phyloP scores from a whole-genome alignment of 116 monocot genomes.

The Iris pallida region DNA sequence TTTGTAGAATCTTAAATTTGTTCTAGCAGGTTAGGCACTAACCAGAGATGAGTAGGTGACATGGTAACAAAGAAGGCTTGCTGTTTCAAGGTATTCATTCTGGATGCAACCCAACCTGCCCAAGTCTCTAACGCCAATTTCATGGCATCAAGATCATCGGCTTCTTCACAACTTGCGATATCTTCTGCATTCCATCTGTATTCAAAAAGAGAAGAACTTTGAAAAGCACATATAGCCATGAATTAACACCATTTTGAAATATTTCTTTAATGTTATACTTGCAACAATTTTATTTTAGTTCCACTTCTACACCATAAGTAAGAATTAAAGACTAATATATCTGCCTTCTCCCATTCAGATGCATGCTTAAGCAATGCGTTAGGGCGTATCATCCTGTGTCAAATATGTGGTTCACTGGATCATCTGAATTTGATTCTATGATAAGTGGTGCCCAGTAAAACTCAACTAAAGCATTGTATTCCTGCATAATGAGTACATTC shows the following conservation, averaged over 20 bases:
- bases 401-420: slow-evolving; percentile 85
- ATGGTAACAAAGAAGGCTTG: slow-evolving; percentile 81
- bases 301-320: slow-evolving; percentile 97
- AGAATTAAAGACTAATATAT: slow-evolving; percentile 81
- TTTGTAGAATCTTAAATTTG: too few relatives aligned
- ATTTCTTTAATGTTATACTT: slow-evolving; percentile 13
- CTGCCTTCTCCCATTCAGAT: slow-evolving; percentile 68
- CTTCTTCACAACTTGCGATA: slow-evolving; percentile 49
- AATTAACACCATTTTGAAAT: not conserved
- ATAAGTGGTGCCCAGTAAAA: slow-evolving; percentile 96
- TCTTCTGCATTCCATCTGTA: slow-evolving; percentile 37
- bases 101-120: slow-evolving; percentile 70
- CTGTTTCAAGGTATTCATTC: slow-evolving; percentile 36
- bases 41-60: slow-evolving; percentile 95
- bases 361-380: slow-evolving; percentile 64
- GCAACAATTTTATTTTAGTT: slow-evolving; percentile 74
- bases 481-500: slow-evolving; percentile 25
- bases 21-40: slow-evolving; percentile 18
- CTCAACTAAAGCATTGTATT: slow-evolving; percentile 91
- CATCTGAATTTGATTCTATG: slow-evolving; percentile 95
- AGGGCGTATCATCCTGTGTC: slow-evolving; percentile 71
- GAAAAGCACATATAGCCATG: slow-evolving; percentile 5
- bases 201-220: slow-evolving; percentile 5
- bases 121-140: slow-evolving; percentile 68
- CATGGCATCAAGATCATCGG: slow-evolving; percentile 61